phyloP scores from a whole-genome alignment of 305 asterid species.

The Fraxinus angustifolia region DNA sequence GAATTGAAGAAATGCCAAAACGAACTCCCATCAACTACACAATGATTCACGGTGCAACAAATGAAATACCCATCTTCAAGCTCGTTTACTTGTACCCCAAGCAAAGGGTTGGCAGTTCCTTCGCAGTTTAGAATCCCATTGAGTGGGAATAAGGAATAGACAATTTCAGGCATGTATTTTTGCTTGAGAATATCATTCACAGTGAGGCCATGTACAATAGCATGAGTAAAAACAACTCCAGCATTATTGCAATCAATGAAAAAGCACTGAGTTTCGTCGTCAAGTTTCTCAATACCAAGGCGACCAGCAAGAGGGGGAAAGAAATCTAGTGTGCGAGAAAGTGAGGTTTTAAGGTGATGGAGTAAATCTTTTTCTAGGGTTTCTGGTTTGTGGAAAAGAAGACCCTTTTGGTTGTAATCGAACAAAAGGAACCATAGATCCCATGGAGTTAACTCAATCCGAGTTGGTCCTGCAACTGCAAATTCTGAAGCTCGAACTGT shows the following conservation, averaged over 20 bases:
- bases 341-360: conserved; percentile 31
- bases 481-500: conserved; percentile 7
- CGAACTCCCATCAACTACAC: conserved; percentile 37
- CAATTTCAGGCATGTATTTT: conserved; percentile 25
- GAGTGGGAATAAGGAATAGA: conserved; percentile 30
- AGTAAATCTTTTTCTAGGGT: not conserved
- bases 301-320: conserved; percentile 42
- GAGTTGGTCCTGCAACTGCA: not conserved
- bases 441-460: conserved; percentile 37
- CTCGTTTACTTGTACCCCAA: conserved; percentile 43
- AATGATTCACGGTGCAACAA: conserved; percentile 37
- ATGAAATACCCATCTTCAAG: conserved; percentile 46
- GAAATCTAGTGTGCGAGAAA: conserved; percentile 27
- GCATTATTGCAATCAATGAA: conserved; percentile 35
- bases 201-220: conserved; percentile 8
- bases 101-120: conserved; percentile 34
- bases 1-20: conserved; percentile 59
- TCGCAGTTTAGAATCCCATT: conserved; percentile 26
- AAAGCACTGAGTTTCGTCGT: conserved; percentile 10
- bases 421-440: conserved; percentile 32
- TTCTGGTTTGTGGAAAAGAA: conserved; percentile 34
- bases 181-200: conserved; percentile 21
- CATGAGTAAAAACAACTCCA: conserved; percentile 26
- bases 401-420: conserved; percentile 31
- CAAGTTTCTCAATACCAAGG: conserved; percentile 7